These are phyloP conservation scores for Fusarium anguioides DNA, from an alignment of 2,329 filamentous ascomycete species.

Conservation along the genomic window DNA sequence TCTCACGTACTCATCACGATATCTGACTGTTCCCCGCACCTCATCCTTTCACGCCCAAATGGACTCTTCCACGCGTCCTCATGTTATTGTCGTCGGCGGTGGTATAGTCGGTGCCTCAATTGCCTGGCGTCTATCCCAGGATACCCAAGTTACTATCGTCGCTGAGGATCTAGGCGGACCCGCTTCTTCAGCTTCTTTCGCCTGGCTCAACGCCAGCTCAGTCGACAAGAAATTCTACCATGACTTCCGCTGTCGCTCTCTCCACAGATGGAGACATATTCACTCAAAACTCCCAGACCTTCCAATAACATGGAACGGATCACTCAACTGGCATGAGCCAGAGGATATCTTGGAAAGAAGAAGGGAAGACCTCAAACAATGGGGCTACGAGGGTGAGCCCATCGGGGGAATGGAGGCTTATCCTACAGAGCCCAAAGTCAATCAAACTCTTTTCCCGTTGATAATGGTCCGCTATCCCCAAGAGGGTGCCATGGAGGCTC, in stretches of 20 bases:
- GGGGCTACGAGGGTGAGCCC: conserved; percentile 18
- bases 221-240: conserved; percentile 16
- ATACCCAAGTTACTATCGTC: conserved; percentile 23
- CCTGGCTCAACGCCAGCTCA: conserved; percentile 34
- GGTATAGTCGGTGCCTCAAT: conserved; percentile 32
- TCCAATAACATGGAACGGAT: conserved; percentile 30
- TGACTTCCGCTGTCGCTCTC: conserved; percentile 21
- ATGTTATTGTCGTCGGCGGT: conserved; percentile 28
- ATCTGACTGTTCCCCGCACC: background rate
- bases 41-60: background rate
- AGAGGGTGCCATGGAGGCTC: conserved; percentile 31
- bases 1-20: too few relatives aligned
- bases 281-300: conserved; percentile 2
- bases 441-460: background rate
- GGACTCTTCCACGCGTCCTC: background rate
- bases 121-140: conserved; percentile 24
- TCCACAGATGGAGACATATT: conserved; percentile 28
- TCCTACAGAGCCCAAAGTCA: too few relatives aligned
- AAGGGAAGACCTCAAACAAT: background rate
- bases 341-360: background rate
- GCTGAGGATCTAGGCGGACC: conserved; percentile 27
- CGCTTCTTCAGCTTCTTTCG: conserved; percentile 24
- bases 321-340: conserved; percentile 28
- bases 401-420: too few relatives aligned
- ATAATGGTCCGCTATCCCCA: conserved; percentile 9